Evolutionary conservation across 257 asterid species (phyloP).

Genomic region (Scutellaria baicalensis): DNA sequence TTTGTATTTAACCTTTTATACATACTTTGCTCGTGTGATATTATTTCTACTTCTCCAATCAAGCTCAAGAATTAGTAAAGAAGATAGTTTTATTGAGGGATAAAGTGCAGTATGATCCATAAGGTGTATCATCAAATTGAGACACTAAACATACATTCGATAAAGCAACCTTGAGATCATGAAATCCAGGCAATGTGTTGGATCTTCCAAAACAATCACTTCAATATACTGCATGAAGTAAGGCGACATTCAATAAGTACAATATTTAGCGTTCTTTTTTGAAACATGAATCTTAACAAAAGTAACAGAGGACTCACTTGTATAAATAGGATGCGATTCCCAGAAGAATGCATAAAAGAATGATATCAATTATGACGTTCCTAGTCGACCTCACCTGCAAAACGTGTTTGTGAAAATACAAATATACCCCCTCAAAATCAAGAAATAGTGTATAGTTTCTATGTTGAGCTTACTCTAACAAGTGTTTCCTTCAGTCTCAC

Average conservation of each 20-base stretch:
- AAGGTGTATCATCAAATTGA: neutral
- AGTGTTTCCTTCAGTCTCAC: conserved; percentile 65
- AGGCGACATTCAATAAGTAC: conserved; percentile 1
- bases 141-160: neutral
- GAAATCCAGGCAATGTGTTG: neutral
- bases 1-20: neutral
- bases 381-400: conserved; percentile 70
- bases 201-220: conserved; percentile 16
- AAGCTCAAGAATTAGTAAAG: too few species aligned
- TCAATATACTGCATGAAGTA: conserved; percentile 32
- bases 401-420: neutral
- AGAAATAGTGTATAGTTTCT: too few species aligned
- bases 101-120: conserved; percentile 2
- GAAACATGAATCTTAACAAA: neutral
- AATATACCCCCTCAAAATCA: neutral
- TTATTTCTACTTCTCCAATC: neutral
- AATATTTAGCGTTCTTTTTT: neutral
- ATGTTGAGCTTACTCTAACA: conserved; percentile 18
- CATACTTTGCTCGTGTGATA: neutral
- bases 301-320: conserved; percentile 50
- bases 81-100: neutral
- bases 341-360: conserved; percentile 62
- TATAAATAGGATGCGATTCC: conserved; percentile 73
- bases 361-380: conserved; percentile 65
- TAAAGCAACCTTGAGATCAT: neutral